Evolutionary conservation across 2,329 filamentous ascomycete genomes (phyloP).

Genomic region (Fonsecaea multimorphosa): DNA sequence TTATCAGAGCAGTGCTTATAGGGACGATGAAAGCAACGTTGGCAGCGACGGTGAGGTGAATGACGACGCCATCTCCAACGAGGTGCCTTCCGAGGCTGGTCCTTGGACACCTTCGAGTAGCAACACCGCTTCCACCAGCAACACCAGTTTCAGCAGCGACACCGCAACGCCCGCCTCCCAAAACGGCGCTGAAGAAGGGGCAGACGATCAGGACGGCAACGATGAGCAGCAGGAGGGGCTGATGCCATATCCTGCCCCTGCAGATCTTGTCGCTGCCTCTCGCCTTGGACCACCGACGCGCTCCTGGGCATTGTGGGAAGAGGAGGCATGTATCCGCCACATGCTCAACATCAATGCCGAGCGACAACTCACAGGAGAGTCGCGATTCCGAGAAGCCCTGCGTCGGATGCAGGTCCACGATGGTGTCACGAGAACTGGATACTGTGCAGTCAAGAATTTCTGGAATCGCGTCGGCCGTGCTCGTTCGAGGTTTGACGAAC

Average conservation of each 20-base stretch:
- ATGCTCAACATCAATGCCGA: conserved; percentile 35
- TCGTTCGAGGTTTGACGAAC: conserved; percentile 34
- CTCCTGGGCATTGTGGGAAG: conserved; percentile 33
- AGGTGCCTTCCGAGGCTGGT: conserved; percentile 19
- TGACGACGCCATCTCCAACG: conserved; percentile 8
- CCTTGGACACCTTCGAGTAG: conserved; percentile 7
- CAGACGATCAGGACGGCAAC: no score
- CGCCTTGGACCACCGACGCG: conserved; percentile 10
- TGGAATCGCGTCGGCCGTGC: conserved; percentile 37
- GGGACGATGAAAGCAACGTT: background rate
- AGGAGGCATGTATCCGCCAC: conserved; percentile 36
- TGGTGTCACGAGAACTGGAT: conserved; percentile 15
- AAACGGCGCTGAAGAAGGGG: background rate
- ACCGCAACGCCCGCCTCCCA: background rate
- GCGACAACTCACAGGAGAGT: conserved; percentile 28
- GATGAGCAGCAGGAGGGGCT: background rate
- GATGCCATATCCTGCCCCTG: conserved; percentile 33
- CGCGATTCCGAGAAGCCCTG: conserved; percentile 33
- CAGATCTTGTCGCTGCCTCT: conserved; percentile 25
- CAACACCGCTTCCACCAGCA: no score
- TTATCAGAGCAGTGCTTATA: background rate
- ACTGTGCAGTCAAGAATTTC: conserved; percentile 37
- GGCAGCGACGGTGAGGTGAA: background rate
- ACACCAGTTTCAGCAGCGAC: no score
- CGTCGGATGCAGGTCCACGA: conserved; percentile 28